A percentile compares a stretch with the other conserved stretches of the same genome.
These are phyloP conservation scores for Solanum dulcamara DNA, from an alignment of 257 asterid species.

Conservation along the genomic window DNA sequence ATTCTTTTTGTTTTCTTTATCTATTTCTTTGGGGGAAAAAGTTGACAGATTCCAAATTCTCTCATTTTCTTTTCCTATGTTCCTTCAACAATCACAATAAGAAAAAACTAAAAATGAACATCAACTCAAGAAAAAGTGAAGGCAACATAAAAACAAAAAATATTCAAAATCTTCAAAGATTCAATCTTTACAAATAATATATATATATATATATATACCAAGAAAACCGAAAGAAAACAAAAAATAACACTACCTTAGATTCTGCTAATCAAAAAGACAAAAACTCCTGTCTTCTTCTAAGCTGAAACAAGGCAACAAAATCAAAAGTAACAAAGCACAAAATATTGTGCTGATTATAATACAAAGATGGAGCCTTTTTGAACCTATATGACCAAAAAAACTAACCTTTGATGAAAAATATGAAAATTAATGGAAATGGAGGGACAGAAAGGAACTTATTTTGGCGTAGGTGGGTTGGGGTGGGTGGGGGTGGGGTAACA, in stretches of 20 bases:
- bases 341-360: background rate
- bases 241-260: background rate
- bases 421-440: background rate
- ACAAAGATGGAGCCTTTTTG: background rate
- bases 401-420: background rate
- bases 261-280: background rate
- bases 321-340: background rate
- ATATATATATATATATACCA: background rate
- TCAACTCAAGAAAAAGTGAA: background rate
- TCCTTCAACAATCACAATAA: background rate
- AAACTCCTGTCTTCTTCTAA: background rate
- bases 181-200: background rate
- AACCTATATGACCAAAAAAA: background rate
- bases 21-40: background rate
- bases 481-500: background rate
- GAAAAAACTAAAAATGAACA: background rate
- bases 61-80: background rate
- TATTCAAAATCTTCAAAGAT: background rate
- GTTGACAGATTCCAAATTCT: background rate
- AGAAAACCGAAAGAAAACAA: too few relatives aligned
- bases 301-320: background rate
- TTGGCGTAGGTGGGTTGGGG: background rate
- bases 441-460: background rate
- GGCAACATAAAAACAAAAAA: background rate
- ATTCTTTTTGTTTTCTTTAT: background rate